These are phyloP conservation scores for Mixia osmundae DNA, from an alignment of 1,284 basidiomycete species.

Conservation along the genomic window DNA sequence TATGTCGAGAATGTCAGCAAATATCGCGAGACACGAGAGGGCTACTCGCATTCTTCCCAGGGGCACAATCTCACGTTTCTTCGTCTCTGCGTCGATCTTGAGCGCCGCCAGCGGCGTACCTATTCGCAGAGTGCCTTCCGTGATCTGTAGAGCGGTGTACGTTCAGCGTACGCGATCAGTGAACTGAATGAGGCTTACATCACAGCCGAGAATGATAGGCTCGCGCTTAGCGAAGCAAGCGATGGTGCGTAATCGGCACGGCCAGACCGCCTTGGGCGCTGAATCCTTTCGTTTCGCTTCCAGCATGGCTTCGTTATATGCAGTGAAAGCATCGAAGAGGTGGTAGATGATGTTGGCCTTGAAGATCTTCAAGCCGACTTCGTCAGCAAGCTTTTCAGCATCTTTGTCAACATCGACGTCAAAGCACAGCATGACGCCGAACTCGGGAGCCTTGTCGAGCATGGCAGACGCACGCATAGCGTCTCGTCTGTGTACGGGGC, in stretches of 20 bases:
- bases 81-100: slow-evolving; percentile 57
- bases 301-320: slow-evolving; percentile 78
- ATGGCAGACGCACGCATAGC: slow-evolving; percentile 81
- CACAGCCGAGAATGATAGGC: slow-evolving; percentile 90
- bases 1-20: slow-evolving; percentile 20
- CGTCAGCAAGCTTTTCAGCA: slow-evolving; percentile 70
- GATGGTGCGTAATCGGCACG: slow-evolving; percentile 76
- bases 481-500: slow-evolving; percentile 89
- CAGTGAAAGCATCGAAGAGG: slow-evolving; percentile 88
- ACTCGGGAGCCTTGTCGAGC: slow-evolving; percentile 88
- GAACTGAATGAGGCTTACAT: slow-evolving; percentile 22
- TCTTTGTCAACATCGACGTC: slow-evolving; percentile 81
- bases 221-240: slow-evolving; percentile 89
- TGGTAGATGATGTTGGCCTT: slow-evolving; percentile 98
- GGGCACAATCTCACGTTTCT: slow-evolving; percentile 72
- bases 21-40: not conserved
- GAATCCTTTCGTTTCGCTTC: slow-evolving; percentile 85
- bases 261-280: slow-evolving; percentile 89
- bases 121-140: slow-evolving; percentile 75
- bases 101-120: slow-evolving; percentile 93
- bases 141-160: slow-evolving; percentile 31
- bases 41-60: slow-evolving; percentile 76
- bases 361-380: slow-evolving; percentile 81
- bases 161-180: not conserved
- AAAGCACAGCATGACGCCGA: slow-evolving; percentile 88